Evolutionary conservation across 768 basidiomycete species (phyloP).

Genomic region (Russula griseocarnosa): DNA sequence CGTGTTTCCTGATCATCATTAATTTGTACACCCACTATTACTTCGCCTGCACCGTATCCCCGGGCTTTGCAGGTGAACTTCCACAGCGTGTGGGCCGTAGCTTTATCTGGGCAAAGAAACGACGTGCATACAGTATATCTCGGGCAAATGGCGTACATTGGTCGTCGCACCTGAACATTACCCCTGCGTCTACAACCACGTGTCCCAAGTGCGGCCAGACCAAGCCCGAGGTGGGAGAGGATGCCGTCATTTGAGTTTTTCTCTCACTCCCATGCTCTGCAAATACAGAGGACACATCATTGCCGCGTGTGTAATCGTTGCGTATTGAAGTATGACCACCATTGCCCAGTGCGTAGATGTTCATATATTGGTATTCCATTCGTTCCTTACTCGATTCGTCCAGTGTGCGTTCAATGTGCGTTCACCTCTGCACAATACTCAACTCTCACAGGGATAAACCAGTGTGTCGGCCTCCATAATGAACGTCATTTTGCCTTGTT

Average conservation of each 20-base stretch:
- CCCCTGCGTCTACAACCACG: conserved; percentile 40
- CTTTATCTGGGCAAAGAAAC: conserved; percentile 55
- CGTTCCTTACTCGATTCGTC: background rate
- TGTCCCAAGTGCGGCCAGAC: conserved; percentile 26
- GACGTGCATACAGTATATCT: conserved; percentile 32
- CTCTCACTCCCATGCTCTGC: background rate
- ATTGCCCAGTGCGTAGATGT: conserved; percentile 74
- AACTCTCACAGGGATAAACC: conserved; percentile 77
- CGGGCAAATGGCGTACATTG: conserved; percentile 46
- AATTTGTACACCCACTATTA: conserved; percentile 85
- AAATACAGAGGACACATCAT: conserved; percentile 77
- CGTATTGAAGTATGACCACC: conserved; percentile 86
- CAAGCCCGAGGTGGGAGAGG: conserved; percentile 22
- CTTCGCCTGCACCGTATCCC: conserved; percentile 70
- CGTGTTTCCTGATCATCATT: conserved; percentile 68
- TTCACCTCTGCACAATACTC: background rate
- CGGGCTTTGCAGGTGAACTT: conserved; percentile 74
- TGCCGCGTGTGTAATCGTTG: conserved; percentile 89
- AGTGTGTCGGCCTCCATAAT: conserved; percentile 94
- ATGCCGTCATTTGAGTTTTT: background rate
- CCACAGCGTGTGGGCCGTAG: conserved; percentile 40
- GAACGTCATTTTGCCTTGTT: conserved; percentile 95
- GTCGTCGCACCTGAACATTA: conserved; percentile 48
- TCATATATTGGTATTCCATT: background rate
- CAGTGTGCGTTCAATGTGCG: conserved; percentile 20